phyloP scores from a whole-genome alignment of 306 rosid species.

The Styphnolobium japonicum region DNA sequence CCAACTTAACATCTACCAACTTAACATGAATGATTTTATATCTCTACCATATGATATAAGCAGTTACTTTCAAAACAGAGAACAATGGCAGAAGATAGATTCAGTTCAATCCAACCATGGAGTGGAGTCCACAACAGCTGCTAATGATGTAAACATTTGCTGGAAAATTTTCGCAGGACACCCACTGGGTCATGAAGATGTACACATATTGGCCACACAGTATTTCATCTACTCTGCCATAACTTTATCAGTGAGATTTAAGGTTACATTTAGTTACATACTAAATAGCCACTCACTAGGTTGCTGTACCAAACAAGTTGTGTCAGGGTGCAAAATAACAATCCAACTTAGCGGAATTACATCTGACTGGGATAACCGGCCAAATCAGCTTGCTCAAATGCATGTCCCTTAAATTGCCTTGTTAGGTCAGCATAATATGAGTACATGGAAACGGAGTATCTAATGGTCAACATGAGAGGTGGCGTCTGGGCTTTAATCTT shows the following conservation, averaged over 20 bases:
- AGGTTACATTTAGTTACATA: slow-evolving; percentile 36
- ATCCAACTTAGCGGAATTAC: slow-evolving; percentile 33
- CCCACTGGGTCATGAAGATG: slow-evolving; percentile 36
- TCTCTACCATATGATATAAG: slow-evolving; percentile 21
- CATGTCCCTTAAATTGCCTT: slow-evolving; percentile 20
- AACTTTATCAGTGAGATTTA: slow-evolving; percentile 30
- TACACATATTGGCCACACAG: slow-evolving; percentile 14
- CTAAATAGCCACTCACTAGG: slow-evolving; percentile 23
- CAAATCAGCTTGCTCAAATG: slow-evolving; percentile 32
- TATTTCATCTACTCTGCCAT: slow-evolving; percentile 32
- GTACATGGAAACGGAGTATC: slow-evolving; percentile 19
- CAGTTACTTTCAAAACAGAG: slow-evolving; percentile 26
- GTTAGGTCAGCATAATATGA: slow-evolving; percentile 32
- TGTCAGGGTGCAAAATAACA: slow-evolving; percentile 31
- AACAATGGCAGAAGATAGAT: slow-evolving; percentile 27
- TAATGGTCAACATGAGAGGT: slow-evolving; percentile 30
- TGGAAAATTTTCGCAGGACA: slow-evolving; percentile 31
- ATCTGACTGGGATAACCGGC: slow-evolving; percentile 19
- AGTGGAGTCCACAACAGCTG: slow-evolving; percentile 33
- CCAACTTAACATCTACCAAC: too few relatives aligned
- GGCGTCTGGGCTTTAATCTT: slow-evolving; percentile 13
- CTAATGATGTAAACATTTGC: slow-evolving; percentile 26
- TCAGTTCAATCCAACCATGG: slow-evolving; percentile 31
- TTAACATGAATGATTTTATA: too few relatives aligned
- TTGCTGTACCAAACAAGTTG: slow-evolving; percentile 30